Evolutionary conservation across 1,139 yeast species (phyloP), one percentile per base, ranked within the genome.

Genomic region (Debaryomyces subglobosus): DNA sequence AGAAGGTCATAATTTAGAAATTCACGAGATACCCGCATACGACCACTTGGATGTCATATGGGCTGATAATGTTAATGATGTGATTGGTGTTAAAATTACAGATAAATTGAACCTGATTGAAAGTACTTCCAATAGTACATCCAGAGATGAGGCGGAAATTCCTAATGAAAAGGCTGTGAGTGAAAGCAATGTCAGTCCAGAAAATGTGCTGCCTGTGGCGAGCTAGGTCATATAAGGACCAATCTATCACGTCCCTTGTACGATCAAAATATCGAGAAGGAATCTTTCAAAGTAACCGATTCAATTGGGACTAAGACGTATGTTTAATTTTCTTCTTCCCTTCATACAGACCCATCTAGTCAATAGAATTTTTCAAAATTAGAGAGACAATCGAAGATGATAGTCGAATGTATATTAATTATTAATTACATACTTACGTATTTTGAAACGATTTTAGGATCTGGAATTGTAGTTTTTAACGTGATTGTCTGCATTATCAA

Each of bases 1-100:
- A 45, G 72, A 67, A 50, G 79, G 73, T 2, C 58, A 54, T 6
- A 79, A 62, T 68, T 73, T 67, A 58, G 72, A 61, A 55, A 63
- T 62, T 46, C 65, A 58, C 7, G 71, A 70, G 43, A 48, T 86
- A 3, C 74, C 75, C 0, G 78, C 65, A n/a, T 81, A 81, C 56
- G 69, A 77, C 41, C 86, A 81, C 58, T 61, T 80, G 37, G 86
- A 81, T 57, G 82, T 80, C 1, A 64, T 79, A 16, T 81, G 85
- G 85, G 80, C 84, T 0, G 81, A 78, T 58, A 79, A 79, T 56
- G 61, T 78, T 20, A 65, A 64, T 38, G 71, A 71, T 6, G 57
- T 62, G 5, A 62, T 72, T 37, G 76, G 76, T 2, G 37, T 40
- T 46, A 52, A 48, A 6, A 53, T 60, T 18, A 25, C 33, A 8